Evolutionary conservation across 306 rosid species (phyloP).

Genomic region (Leucaena leucocephala): DNA sequence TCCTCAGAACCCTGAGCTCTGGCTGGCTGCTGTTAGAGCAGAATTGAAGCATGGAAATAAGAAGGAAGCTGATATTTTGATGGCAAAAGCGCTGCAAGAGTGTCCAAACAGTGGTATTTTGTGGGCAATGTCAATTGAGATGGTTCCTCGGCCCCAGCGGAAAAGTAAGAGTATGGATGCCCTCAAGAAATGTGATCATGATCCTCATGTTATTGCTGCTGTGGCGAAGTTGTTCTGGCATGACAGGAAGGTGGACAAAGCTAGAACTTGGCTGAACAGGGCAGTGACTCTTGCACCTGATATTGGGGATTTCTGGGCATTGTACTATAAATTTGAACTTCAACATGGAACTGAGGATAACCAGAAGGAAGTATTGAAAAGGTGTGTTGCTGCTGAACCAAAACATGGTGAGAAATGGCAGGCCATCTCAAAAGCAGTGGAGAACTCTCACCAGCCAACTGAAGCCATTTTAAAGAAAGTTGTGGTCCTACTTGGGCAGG

Average conservation of each 20-base stretch:
- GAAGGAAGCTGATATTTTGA: slow-evolving; percentile 87
- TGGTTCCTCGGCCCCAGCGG: slow-evolving; percentile 94
- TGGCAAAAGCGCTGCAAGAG: slow-evolving; percentile 93
- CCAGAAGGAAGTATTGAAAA: slow-evolving; percentile 77
- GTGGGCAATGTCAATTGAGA: slow-evolving; percentile 90
- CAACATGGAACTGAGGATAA: slow-evolving; percentile 86
- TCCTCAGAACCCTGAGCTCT: slow-evolving; percentile 86
- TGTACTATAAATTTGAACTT: slow-evolving; percentile 83
- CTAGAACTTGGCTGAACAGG: slow-evolving; percentile 83
- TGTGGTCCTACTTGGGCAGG: slow-evolving; percentile 80
- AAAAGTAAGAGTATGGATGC: slow-evolving; percentile 90
- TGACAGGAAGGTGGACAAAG: slow-evolving; percentile 91
- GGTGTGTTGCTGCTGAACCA: slow-evolving; percentile 83
- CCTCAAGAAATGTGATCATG: slow-evolving; percentile 88
- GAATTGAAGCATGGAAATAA: slow-evolving; percentile 78
- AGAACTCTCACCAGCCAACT: slow-evolving; percentile 83
- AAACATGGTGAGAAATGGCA: slow-evolving; percentile 98
- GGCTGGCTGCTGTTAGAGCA: slow-evolving; percentile 92
- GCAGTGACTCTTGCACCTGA: slow-evolving; percentile 95
- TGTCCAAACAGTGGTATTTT: slow-evolving; percentile 85
- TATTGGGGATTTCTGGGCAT: slow-evolving; percentile 91
- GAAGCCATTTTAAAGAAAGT: slow-evolving; percentile 86
- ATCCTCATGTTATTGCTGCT: slow-evolving; percentile 83
- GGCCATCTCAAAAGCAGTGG: slow-evolving; percentile 77
- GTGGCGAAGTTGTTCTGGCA: slow-evolving; percentile 89